A percentile compares a stretch with the other conserved stretches of the same genome.
Conservation (phyloP, 768 basidiomycete genomes). For the Mycena albidolilacea region DNA sequence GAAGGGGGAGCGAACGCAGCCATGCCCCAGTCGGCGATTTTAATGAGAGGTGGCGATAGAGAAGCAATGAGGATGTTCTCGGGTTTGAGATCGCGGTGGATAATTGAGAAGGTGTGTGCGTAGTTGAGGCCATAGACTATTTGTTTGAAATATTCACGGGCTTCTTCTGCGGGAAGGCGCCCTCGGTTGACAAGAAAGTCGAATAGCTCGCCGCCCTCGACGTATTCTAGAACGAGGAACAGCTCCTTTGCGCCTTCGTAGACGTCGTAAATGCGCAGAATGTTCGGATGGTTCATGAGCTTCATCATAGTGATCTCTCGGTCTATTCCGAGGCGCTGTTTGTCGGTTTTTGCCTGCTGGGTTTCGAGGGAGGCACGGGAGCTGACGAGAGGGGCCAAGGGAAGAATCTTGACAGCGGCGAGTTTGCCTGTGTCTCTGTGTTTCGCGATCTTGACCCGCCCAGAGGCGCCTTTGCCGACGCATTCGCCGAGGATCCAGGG, state of each 20-base stretch:
- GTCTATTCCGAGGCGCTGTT: constrained; percentile 89
- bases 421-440: constrained; percentile 90
- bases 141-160: constrained; percentile 94
- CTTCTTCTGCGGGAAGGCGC: constrained; percentile 84
- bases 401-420: constrained; percentile 96
- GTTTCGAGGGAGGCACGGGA: constrained; percentile 79
- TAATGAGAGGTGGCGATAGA: constrained; percentile 85
- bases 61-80: constrained; percentile 96
- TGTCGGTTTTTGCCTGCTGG: constrained; percentile 81
- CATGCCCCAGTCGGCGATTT: constrained; percentile 99
- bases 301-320: constrained; percentile 99
- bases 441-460: constrained; percentile 94
- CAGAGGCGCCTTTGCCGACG: constrained; percentile 94
- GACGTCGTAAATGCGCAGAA: constrained; percentile 95
- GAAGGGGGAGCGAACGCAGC: constrained; percentile 93
- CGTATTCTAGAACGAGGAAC: constrained; percentile 94
- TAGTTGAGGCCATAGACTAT: constrained; percentile 96
- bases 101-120: constrained; percentile 97
- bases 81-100: constrained; percentile 97
- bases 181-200: constrained; percentile 95
- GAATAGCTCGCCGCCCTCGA: constrained; percentile 96
- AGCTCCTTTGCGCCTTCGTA: constrained; percentile 94
- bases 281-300: constrained; percentile 98
- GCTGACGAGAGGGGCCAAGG: constrained; percentile 81
- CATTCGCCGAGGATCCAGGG: constrained; percentile 96